Evolutionary conservation across 768 basidiomycete genomes (phyloP).

Genomic region (Pleurotus citrinopileatus): DNA sequence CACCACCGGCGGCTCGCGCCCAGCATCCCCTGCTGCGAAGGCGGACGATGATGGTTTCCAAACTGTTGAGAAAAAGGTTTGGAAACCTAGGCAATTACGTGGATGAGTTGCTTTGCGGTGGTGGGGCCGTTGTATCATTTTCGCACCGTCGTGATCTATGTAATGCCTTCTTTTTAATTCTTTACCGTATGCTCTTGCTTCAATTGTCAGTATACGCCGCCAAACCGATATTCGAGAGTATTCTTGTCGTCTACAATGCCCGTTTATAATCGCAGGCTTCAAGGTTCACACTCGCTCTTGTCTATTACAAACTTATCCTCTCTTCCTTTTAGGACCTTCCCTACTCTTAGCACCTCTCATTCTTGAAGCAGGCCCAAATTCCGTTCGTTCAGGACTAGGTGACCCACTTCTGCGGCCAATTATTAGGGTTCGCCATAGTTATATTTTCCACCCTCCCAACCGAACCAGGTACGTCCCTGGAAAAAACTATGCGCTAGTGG

Average conservation of each 20-base stretch:
- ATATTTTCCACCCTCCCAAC: no score
- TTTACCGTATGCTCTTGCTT: neutral
- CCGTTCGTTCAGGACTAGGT: no score
- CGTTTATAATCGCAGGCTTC: no score
- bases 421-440: no score
- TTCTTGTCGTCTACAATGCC: neutral
- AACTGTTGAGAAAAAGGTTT: slow-evolving; percentile 41
- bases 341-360: no score
- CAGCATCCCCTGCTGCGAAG: slow-evolving; percentile 30
- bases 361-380: no score
- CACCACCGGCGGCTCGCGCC: slow-evolving; percentile 52
- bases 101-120: neutral
- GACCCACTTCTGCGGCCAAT: no score
- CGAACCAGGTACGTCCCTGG: no score
- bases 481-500: no score
- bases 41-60: slow-evolving; percentile 75
- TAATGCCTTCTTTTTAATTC: neutral
- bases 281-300: no score
- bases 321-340: no score
- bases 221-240: neutral
- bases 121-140: neutral
- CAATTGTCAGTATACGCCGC: neutral
- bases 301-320: no score
- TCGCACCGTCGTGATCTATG: neutral
- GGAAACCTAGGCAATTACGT: neutral